Percentiles rank a stretch among this genome's conserved stretches.
Evolutionary conservation across 768 basidiomycete species (phyloP).

Genomic region (Pluteus cervinus): DNA sequence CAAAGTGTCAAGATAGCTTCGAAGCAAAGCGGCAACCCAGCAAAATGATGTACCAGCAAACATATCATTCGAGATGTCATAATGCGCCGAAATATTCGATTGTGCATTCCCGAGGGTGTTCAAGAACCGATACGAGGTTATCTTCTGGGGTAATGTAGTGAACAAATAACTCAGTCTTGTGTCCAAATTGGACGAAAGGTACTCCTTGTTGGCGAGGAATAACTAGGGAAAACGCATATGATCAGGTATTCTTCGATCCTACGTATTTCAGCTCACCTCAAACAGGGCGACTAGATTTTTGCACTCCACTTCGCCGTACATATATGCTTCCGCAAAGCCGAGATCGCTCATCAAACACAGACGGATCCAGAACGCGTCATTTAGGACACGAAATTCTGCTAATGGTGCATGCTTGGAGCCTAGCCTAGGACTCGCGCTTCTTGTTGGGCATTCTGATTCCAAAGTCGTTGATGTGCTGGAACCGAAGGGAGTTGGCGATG

Average conservation of each 20-base stretch:
- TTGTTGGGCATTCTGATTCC: too few relatives aligned
- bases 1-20: slow-evolving; percentile 2
- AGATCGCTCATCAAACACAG: slow-evolving; percentile 58
- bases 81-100: slow-evolving; percentile 70
- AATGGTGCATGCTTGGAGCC: slow-evolving; percentile 14
- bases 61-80: slow-evolving; percentile 77
- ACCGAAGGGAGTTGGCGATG: too few relatives aligned
- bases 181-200: slow-evolving; percentile 39
- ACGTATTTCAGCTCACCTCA: slow-evolving; percentile 32
- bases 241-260: not conserved
- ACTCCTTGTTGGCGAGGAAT: slow-evolving; percentile 51
- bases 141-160: slow-evolving; percentile 38
- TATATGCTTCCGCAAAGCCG: slow-evolving; percentile 73
- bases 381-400: slow-evolving; percentile 42
- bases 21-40: not conserved
- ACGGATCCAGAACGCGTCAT: slow-evolving; percentile 54
- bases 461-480: too few relatives aligned
- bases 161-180: slow-evolving; percentile 49
- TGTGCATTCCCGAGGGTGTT: slow-evolving; percentile 61
- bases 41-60: slow-evolving; percentile 41
- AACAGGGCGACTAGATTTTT: slow-evolving; percentile 62
- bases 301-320: slow-evolving; percentile 72
- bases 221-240: slow-evolving; percentile 37
- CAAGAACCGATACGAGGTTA: slow-evolving; percentile 56
- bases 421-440: too few relatives aligned